A percentile compares a stretch with the other conserved stretches of the same genome.
Evolutionary conservation across 495 filamentous ascomycete genomes (phyloP).

Genomic region (Zalerion maritima): DNA sequence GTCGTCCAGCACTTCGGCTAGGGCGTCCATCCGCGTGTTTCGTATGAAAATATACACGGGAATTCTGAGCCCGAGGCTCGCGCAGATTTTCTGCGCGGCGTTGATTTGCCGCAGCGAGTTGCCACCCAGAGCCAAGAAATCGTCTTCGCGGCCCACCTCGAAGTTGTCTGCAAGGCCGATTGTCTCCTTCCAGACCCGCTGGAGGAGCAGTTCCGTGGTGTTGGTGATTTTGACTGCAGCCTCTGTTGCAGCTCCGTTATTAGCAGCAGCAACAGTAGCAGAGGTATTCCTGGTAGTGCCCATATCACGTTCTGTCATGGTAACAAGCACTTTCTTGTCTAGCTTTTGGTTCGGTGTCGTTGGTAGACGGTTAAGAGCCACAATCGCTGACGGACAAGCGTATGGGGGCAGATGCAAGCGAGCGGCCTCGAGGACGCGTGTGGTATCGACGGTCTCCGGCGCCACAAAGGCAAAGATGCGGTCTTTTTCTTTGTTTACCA

Average conservation of each 20-base stretch:
- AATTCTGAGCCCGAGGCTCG: constrained; percentile 3
- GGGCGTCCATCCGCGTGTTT: constrained; percentile 1
- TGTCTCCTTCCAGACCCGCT: constrained; percentile 2
- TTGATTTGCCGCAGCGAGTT: constrained; percentile 12
- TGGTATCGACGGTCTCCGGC: constrained; percentile 8
- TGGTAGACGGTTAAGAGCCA: constrained; percentile 10
- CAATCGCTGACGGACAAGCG: constrained; percentile 10
- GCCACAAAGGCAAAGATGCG: constrained; percentile 8
- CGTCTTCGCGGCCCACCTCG: constrained; percentile 4
- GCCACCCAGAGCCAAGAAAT: constrained; percentile 12
- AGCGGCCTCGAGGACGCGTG: constrained; percentile 2
- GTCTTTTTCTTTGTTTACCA: constrained; percentile 4
- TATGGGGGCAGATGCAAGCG: constrained; percentile 8
- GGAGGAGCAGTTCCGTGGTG: constrained; percentile 2
- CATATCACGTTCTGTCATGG: not conserved
- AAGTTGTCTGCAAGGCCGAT: constrained; percentile 3
- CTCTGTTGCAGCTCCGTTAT: no score
- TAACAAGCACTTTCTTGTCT: constrained; percentile 10
- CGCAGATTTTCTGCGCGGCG: constrained; percentile 4
- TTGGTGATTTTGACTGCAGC: constrained; percentile 1
- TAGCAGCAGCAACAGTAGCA: no score
- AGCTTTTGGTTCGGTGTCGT: constrained; percentile 11
- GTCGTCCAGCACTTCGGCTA: constrained; percentile 4
- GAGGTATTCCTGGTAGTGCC: no score
- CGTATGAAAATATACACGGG: constrained; percentile 3